phyloP scores from a whole-genome alignment of 306 rosid genomes.

The Psophocarpus tetragonolobus region DNA sequence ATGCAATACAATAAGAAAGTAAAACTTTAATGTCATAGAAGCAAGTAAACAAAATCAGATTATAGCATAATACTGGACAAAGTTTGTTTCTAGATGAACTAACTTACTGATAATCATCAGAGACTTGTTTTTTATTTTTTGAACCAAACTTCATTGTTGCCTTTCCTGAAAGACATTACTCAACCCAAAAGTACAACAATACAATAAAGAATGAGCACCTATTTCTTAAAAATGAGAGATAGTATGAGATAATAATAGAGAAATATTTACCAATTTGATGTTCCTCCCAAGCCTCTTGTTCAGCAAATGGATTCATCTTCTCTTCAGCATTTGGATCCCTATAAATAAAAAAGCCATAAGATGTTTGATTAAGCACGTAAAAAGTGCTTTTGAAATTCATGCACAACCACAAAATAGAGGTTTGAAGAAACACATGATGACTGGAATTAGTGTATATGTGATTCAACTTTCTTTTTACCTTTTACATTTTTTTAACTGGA shows the following conservation, averaged over 20 bases:
- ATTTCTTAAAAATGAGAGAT: background rate
- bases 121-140: slow-evolving; percentile 72
- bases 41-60: slow-evolving; percentile 19
- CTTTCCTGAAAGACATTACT: slow-evolving; percentile 60
- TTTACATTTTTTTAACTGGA: background rate
- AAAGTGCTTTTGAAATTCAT: slow-evolving; percentile 14
- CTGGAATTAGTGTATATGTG: background rate
- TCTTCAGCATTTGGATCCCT: slow-evolving; percentile 78
- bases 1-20: background rate
- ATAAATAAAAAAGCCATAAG: slow-evolving; percentile 24
- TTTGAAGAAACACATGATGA: slow-evolving; percentile 9
- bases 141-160: slow-evolving; percentile 83
- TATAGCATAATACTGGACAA: slow-evolving; percentile 4
- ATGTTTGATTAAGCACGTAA: slow-evolving; percentile 8
- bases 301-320: slow-evolving; percentile 89
- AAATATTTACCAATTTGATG: slow-evolving; percentile 75
- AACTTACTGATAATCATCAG: slow-evolving; percentile 91
- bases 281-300: slow-evolving; percentile 99
- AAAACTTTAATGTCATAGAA: slow-evolving; percentile 10
- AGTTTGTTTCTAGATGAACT: slow-evolving; percentile 4
- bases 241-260: background rate
- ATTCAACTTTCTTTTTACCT: background rate
- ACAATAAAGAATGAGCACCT: slow-evolving; percentile 19
- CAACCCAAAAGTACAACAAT: slow-evolving; percentile 27
- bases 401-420: slow-evolving; percentile 11